phyloP scores from a whole-genome alignment of 345 rosid species.

The Pelargonium nanum region DNA sequence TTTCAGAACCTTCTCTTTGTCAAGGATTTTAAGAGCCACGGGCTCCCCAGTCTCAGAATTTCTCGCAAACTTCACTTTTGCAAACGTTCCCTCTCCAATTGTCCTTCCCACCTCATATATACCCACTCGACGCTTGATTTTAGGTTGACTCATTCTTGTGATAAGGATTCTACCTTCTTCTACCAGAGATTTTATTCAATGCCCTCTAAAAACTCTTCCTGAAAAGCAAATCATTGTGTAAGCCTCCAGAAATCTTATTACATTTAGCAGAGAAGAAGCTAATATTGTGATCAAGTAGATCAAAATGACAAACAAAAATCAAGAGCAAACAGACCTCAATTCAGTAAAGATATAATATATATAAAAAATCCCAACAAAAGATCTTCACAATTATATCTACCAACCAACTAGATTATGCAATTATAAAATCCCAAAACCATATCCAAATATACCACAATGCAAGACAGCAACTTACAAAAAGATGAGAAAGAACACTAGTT shows the following conservation, averaged over 20 bases:
- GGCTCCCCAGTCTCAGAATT: conserved; percentile 72
- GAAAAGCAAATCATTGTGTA: background rate
- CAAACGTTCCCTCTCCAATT: conserved; percentile 94
- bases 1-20: conserved; percentile 92
- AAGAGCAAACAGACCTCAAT: background rate
- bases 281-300: too few relatives aligned
- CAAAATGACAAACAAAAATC: too few relatives aligned
- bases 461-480: background rate
- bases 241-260: background rate
- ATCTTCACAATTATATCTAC: background rate
- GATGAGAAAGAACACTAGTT: background rate
- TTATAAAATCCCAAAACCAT: background rate
- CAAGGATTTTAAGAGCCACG: conserved; percentile 93
- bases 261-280: too few relatives aligned
- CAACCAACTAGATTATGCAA: background rate
- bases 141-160: conserved; percentile 46
- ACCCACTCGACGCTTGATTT: conserved; percentile 74
- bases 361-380: background rate
- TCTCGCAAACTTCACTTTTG: conserved; percentile 92
- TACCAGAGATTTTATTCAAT: background rate
- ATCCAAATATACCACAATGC: background rate
- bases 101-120: conserved; percentile 93
- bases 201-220: background rate
- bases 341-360: too few relatives aligned
- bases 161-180: background rate